These are phyloP conservation scores for Waitea zeae DNA, from an alignment of 1,284 basidiomycete species.

Conservation along the genomic window DNA sequence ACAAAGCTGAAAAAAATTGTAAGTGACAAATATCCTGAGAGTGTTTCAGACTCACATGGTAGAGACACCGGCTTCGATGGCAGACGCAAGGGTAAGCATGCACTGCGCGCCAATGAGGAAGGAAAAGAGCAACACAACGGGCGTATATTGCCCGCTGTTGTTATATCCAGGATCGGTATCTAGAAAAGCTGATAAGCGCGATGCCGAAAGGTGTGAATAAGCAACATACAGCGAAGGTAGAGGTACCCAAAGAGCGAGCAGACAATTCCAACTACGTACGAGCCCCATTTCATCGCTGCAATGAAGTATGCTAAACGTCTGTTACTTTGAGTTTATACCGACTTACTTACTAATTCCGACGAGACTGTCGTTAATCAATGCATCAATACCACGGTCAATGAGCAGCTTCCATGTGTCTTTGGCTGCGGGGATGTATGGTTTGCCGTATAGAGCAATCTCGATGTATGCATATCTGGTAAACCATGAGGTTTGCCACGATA, in stretches of 20 bases:
- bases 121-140: slow-evolving; percentile 61
- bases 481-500: neutral
- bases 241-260: slow-evolving; percentile 70
- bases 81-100: slow-evolving; percentile 48
- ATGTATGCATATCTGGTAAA: slow-evolving; percentile 58
- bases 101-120: slow-evolving; percentile 66
- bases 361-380: slow-evolving; percentile 73
- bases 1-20: slow-evolving; percentile 44
- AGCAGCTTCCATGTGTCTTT: slow-evolving; percentile 85
- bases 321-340: too few species aligned
- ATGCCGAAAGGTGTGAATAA: neutral
- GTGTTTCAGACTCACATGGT: slow-evolving; percentile 37
- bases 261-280: slow-evolving; percentile 62
- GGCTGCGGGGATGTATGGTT: slow-evolving; percentile 72
- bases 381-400: slow-evolving; percentile 74
- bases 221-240: slow-evolving; percentile 52
- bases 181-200: slow-evolving; percentile 12
- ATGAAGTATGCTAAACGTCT: too few species aligned
- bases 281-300: slow-evolving; percentile 69
- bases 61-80: slow-evolving; percentile 68
- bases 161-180: slow-evolving; percentile 64
- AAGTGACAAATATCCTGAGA: neutral
- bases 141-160: slow-evolving; percentile 54
- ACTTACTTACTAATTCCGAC: slow-evolving; percentile 75
- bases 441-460: slow-evolving; percentile 79